Conservation (phyloP, 768 basidiomycete species). For the Sarcodon aspratus region DNA sequence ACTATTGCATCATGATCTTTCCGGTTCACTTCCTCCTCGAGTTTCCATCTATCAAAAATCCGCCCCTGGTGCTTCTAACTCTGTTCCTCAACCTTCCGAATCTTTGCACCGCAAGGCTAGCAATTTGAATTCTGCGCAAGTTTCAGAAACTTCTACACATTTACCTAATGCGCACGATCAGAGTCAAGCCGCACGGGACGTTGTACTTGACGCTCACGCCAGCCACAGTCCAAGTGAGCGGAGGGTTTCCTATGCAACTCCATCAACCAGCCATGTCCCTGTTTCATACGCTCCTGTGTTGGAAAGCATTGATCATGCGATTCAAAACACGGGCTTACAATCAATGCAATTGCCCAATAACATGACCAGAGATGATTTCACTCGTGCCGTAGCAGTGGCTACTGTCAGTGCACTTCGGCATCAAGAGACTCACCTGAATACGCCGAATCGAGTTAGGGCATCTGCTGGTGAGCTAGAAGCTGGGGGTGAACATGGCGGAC, state of each 20-base stretch:
- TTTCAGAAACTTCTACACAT: too few relatives aligned
- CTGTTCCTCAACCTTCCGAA: constrained; percentile 10
- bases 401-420: constrained; percentile 87
- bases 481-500: constrained; percentile 60
- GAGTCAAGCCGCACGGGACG: too few relatives aligned
- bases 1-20: constrained; percentile 58
- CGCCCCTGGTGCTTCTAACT: constrained; percentile 21
- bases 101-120: constrained; percentile 35
- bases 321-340: constrained; percentile 44
- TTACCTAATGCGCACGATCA: too few relatives aligned
- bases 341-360: constrained; percentile 47
- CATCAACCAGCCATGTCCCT: constrained; percentile 17
- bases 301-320: constrained; percentile 69
- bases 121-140: constrained; percentile 7
- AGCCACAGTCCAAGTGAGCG: neutral
- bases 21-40: constrained; percentile 33
- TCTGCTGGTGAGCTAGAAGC: constrained; percentile 32
- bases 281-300: constrained; percentile 48
- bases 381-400: constrained; percentile 86
- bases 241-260: constrained; percentile 44
- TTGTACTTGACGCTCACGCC: too few relatives aligned
- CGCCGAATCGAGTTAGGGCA: constrained; percentile 33
- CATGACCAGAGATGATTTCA: constrained; percentile 81
- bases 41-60: constrained; percentile 56
- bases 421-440: constrained; percentile 46